Evolutionary conservation across 108 stramenopile species (phyloP), one percentile per base, ranked within the genome.

Genomic region (Nitzschia palea): DNA sequence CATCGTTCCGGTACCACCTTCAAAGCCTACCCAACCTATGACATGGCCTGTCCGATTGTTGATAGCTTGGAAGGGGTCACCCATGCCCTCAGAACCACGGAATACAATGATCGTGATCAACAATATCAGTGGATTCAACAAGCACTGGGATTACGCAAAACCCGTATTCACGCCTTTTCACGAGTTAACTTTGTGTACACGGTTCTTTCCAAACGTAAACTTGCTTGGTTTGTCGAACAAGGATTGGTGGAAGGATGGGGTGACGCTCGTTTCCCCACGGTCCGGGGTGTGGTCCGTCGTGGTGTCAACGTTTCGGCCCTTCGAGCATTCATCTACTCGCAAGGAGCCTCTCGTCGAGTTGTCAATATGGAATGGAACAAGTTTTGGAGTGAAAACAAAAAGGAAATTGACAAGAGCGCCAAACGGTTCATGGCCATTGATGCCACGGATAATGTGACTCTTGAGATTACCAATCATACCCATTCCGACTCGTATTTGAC

Each of bases 1-100:
- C 96, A 97, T 64, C 94, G 97, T 9, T 88, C 94, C 37, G 98
- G 98, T 20, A 97, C 93, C 27, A 93, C 65, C 44, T 97, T 95
- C 88, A 97, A 97, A 79, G 99, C 99, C 30, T 99, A 99, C 73
- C 99, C 99, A 5, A 99, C 99, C 9, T 99, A 99, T 60, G 99
- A 99, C 71, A 74, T 99, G 50, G 98, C 98, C 12, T 99, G 99
- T 80, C 99, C 99, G 40, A 98, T 99, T 71, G 97, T 99, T n/a
- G 99, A 99, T 79, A 80, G 82, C 15, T 59, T 99, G 25, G 99
- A 99, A 66, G 99, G 99, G 12, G 98, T 99, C 32, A 98, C 96
- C 5, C 99, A 99, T 77, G 97, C 98, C 5, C 70, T 98, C 27
- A 95, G 99, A 31, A 98, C 98, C 9, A 99, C 98, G 17, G 98